A percentile compares a stretch with the other conserved stretches of the same genome.
These are phyloP conservation scores for Lasiodiplodia hormozganensis DNA, from an alignment of 2,329 filamentous ascomycete species.

Conservation along the genomic window DNA sequence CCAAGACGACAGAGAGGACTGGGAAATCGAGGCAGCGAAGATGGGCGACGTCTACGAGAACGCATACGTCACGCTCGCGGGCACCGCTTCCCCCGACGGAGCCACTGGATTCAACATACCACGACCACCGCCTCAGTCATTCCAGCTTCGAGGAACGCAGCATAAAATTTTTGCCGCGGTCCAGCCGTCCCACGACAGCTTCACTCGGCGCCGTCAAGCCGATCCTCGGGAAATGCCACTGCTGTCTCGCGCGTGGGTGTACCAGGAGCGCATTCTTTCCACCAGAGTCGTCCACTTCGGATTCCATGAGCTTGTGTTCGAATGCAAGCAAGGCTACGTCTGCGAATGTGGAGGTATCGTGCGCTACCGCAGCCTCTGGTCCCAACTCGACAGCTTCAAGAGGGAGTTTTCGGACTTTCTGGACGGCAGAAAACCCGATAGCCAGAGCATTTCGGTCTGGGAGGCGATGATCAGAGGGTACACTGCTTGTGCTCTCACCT, in stretches of 20 bases:
- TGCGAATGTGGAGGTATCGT: slow-evolving; percentile 24
- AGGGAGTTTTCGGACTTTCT: background rate
- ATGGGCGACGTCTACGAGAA: slow-evolving; percentile 25
- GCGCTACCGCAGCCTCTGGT: slow-evolving; percentile 18
- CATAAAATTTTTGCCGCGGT: background rate
- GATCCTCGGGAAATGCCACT: slow-evolving; percentile 5
- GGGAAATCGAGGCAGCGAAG: slow-evolving; percentile 11
- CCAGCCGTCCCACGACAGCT: slow-evolving; percentile 1
- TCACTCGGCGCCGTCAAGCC: background rate
- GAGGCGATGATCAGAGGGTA: slow-evolving; percentile 15
- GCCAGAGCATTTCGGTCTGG: background rate
- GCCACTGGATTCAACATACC: background rate
- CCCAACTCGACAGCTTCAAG: background rate
- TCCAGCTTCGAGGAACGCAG: background rate
- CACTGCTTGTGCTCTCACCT: slow-evolving; percentile 26
- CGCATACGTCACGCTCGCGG: slow-evolving; percentile 17
- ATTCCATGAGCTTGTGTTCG: slow-evolving; percentile 2
- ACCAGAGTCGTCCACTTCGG: slow-evolving; percentile 17
- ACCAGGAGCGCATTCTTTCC: slow-evolving; percentile 23
- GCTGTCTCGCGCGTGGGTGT: slow-evolving; percentile 21
- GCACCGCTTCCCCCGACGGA: background rate
- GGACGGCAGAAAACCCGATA: background rate
- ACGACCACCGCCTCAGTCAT: background rate
- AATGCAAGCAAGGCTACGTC: background rate
- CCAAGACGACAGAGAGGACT: slow-evolving; percentile 28